Evolutionary conservation across 305 asterid species (phyloP).

Genomic region (Fraxinus dipetala): DNA sequence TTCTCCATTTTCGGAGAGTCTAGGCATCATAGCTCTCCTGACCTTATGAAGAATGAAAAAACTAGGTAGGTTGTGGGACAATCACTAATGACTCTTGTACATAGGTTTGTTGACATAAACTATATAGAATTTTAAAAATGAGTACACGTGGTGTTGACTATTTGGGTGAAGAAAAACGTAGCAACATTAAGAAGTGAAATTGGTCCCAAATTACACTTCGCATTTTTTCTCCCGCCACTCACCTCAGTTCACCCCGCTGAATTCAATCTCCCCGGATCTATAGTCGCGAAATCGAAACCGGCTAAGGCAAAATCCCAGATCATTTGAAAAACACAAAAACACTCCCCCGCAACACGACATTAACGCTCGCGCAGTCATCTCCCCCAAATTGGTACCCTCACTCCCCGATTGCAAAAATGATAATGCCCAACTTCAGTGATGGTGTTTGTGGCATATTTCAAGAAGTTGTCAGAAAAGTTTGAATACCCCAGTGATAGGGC

Average conservation of each 20-base stretch:
- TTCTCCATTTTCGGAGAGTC: not conserved
- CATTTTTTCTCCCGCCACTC: not conserved
- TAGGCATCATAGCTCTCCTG: not conserved
- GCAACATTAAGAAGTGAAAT: too few species aligned
- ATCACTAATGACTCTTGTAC: not conserved
- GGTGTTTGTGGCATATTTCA: not conserved
- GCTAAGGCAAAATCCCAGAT: not conserved
- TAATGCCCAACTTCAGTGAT: not conserved
- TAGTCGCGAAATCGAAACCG: not conserved
- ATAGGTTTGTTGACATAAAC: not conserved
- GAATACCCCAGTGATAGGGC: not conserved
- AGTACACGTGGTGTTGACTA: not conserved
- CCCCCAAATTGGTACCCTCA: not conserved
- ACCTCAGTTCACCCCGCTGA: not conserved
- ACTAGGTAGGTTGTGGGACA: not conserved
- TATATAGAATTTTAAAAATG: not conserved
- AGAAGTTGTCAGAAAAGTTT: not conserved
- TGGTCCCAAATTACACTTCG: not conserved
- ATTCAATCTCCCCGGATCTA: not conserved
- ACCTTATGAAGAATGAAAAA: not conserved
- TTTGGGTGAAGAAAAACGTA: not conserved
- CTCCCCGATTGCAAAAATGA: not conserved
- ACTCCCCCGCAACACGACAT: too few species aligned
- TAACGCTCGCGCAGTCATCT: too few species aligned
- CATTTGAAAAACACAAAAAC: too few species aligned